A percentile compares a stretch with the other conserved stretches of the same genome.
These are phyloP conservation scores for Rhizopogon rudus DNA, from an alignment of 768 basidiomycete species.

Conservation along the genomic window DNA sequence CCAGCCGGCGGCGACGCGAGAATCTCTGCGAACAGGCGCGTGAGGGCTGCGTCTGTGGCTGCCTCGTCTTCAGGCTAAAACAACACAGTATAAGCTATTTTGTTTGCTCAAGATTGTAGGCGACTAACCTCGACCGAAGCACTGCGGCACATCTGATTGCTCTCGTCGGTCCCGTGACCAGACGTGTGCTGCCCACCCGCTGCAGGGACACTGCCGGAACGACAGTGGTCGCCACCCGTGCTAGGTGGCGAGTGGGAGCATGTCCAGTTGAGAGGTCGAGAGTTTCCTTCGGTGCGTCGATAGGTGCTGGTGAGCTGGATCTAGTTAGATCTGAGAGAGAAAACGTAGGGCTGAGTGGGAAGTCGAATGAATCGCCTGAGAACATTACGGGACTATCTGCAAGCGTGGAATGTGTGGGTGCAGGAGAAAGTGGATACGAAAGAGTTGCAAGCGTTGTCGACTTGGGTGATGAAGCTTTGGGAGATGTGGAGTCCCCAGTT, in stretches of 20 bases:
- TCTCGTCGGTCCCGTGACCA: constrained; percentile 22
- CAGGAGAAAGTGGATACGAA: constrained; percentile 35
- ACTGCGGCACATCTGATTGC: constrained; percentile 9
- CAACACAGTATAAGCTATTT: constrained; percentile 16
- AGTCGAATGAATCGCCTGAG: constrained; percentile 21
- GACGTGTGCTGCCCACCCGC: constrained; percentile 67
- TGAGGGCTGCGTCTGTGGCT: constrained; percentile 34
- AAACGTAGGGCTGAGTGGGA: constrained; percentile 34
- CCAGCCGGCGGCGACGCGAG: constrained; percentile 29
- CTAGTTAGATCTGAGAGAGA: constrained; percentile 32
- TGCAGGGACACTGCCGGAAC: constrained; percentile 76
- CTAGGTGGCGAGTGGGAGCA: constrained; percentile 92
- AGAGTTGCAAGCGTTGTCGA: constrained; percentile 25
- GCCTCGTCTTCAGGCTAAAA: constrained; percentile 45
- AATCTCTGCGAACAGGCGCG: constrained; percentile 30
- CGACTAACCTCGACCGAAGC: constrained; percentile 31
- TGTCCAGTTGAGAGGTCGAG: constrained; percentile 28
- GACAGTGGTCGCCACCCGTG: constrained; percentile 89
- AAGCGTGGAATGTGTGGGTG: constrained; percentile 37
- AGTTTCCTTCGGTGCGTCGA: constrained; percentile 15
- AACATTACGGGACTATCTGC: constrained; percentile 27
- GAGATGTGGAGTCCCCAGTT: constrained; percentile 16
- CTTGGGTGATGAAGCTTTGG: constrained; percentile 19
- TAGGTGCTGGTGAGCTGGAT: constrained; percentile 25
- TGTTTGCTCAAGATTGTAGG: constrained; percentile 13